phyloP scores from a whole-genome alignment of 2,329 filamentous ascomycete species.

The Biscogniauxia marginata region DNA sequence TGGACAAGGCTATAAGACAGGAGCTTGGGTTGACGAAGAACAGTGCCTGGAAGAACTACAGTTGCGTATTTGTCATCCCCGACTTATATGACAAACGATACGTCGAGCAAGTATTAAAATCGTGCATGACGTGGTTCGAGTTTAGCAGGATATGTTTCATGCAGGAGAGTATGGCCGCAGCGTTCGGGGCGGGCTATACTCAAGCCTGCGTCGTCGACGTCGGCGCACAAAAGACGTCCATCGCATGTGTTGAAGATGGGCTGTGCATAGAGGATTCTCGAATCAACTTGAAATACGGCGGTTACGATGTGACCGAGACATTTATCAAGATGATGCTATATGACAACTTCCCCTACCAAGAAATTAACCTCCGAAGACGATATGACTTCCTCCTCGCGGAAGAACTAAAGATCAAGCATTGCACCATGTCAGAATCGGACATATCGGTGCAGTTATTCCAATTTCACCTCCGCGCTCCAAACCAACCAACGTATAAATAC shows the following conservation, averaged over 20 bases:
- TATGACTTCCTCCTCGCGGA: conserved; percentile 94
- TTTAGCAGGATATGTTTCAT: conserved; percentile 91
- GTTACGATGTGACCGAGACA: conserved; percentile 86
- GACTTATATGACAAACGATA: conserved; percentile 96
- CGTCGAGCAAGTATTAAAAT: conserved; percentile 79
- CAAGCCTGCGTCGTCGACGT: conserved; percentile 94
- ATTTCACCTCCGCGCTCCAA: conserved; percentile 86
- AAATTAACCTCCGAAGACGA: conserved; percentile 85
- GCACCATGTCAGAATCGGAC: conserved; percentile 85
- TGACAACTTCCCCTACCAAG: conserved; percentile 91
- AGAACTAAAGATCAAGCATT: conserved; percentile 91
- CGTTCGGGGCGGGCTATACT: conserved; percentile 92
- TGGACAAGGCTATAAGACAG: conserved; percentile 83
- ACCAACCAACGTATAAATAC: conserved; percentile 88
- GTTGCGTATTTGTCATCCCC: conserved; percentile 94
- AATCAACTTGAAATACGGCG: conserved; percentile 92
- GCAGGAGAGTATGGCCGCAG: conserved; percentile 92
- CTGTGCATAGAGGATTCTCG: conserved; percentile 93
- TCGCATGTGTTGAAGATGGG: conserved; percentile 95
- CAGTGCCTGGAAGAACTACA: conserved; percentile 85
- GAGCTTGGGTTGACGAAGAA: conserved; percentile 77
- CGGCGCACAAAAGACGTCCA: conserved; percentile 94
- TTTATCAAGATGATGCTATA: conserved; percentile 98
- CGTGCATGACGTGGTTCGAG: conserved; percentile 84
- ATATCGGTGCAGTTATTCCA: conserved; percentile 86